phyloP scores from a whole-genome alignment of 2,329 filamentous ascomycete species.

The Sporothrix euskadiensis region DNA sequence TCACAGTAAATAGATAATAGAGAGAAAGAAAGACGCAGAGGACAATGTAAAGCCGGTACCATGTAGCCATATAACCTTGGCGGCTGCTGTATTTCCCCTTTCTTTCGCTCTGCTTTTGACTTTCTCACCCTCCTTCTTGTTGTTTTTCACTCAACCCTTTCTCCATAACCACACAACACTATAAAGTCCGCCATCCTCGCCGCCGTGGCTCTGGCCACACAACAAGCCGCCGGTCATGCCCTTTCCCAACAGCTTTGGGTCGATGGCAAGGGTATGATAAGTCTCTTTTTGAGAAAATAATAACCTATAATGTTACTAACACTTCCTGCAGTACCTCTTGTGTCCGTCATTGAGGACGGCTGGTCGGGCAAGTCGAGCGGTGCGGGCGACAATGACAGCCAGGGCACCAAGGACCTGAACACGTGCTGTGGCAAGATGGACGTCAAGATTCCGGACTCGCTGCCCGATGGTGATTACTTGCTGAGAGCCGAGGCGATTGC shows the following conservation, averaged over 20 bases:
- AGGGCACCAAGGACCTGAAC: slow-evolving; percentile 49
- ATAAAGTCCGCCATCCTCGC: slow-evolving; percentile 19
- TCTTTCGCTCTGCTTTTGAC: neutral
- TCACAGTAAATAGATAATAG: neutral
- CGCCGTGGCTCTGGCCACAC: slow-evolving; percentile 36
- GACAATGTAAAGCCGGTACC: neutral
- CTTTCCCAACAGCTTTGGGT: slow-evolving; percentile 56
- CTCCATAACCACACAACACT: neutral
- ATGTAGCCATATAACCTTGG: slow-evolving; percentile 15
- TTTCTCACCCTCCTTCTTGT: neutral
- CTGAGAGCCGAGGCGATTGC: slow-evolving; percentile 53
- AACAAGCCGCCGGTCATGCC: slow-evolving; percentile 49
- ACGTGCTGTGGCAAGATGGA: slow-evolving; percentile 45
- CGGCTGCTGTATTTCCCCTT: neutral
- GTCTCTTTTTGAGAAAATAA: slow-evolving; percentile 25
- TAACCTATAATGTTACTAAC: neutral
- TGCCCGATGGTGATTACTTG: slow-evolving; percentile 46
- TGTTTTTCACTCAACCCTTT: neutral
- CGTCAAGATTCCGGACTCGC: slow-evolving; percentile 40
- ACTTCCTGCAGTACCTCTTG: slow-evolving; percentile 40
- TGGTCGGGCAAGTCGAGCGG: slow-evolving; percentile 42
- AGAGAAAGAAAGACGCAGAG: neutral
- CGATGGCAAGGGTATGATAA: slow-evolving; percentile 45
- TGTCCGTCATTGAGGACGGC: slow-evolving; percentile 49
- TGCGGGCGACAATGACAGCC: slow-evolving; percentile 48